Percentiles rank a stretch among this genome's conserved stretches.
Evolutionary conservation across 805 yeast genomes (phyloP).

Genomic region (Jamesozyma jinghongensis): DNA sequence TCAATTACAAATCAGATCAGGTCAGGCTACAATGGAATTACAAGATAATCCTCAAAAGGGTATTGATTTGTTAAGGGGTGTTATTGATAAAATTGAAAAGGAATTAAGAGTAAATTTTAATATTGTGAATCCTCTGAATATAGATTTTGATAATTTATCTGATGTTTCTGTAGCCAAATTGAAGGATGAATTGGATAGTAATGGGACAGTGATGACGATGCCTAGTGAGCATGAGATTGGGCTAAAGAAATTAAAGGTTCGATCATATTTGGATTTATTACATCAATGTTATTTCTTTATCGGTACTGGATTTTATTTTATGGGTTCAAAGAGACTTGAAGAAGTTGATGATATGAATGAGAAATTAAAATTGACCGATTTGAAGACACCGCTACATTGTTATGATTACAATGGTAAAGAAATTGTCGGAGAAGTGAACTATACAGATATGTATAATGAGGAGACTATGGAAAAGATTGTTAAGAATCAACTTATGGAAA

Average conservation of each 20-base stretch:
- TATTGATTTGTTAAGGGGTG: constrained; percentile 35
- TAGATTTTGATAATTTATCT: background rate
- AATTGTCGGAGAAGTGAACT: constrained; percentile 4
- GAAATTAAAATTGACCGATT: constrained; percentile 7
- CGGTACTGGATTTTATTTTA: constrained; percentile 36
- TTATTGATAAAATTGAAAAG: constrained; percentile 29
- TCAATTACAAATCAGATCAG: constrained; percentile 45
- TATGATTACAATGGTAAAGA: background rate
- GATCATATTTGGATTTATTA: constrained; percentile 38
- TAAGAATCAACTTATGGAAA: constrained; percentile 40
- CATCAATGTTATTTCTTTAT: constrained; percentile 74
- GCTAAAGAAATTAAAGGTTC: constrained; percentile 7
- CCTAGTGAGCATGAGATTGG: too few species aligned
- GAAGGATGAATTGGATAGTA: too few species aligned
- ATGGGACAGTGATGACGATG: too few species aligned
- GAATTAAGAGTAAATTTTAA: constrained; percentile 19
- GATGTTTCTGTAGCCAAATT: background rate
- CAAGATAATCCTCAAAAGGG: constrained; percentile 45
- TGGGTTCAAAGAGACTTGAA: constrained; percentile 24
- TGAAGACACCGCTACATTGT: too few species aligned
- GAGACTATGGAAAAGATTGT: constrained; percentile 13
- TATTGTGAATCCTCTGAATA: constrained; percentile 13
- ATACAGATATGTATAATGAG: constrained; percentile 24
- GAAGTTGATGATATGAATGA: constrained; percentile 25
- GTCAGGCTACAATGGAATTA: constrained; percentile 55